Evolutionary conservation across 2,329 filamentous ascomycete species (phyloP), one percentile per base, ranked within the genome.

Genomic region (Harringtonia aguacate): DNA sequence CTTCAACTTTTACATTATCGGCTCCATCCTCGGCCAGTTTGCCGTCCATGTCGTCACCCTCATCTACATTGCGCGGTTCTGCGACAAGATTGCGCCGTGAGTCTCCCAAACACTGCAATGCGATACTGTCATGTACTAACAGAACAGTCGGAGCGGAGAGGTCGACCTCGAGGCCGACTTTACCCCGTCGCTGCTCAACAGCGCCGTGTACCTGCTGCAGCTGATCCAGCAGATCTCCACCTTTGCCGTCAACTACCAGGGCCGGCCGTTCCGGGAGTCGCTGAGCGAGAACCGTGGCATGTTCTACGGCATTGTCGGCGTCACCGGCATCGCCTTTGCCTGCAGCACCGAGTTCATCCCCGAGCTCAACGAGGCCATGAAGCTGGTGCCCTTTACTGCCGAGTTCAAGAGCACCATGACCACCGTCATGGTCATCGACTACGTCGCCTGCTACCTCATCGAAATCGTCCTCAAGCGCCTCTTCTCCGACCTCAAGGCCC

Each of bases 171-270:
- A 98, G 65, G 87, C 89, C 54, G 90, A 97, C 53, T 98, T 98
- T 59, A 69, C 81, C 52, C 92, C 92, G 2, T 95, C 88, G 7
- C 77, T 98, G 9, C 81, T 98, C 60, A 98, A 98, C 72, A 92
- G 84, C 39, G 92, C 92, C 45, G 86, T 98, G 54, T 98, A 97
- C 64, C 84, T 98, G 22, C 78, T 98, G 34, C 92, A 97, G 59
- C 80, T 98, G 41, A 97, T 98, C 63, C 92, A 98, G 65, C 92
- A 98, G 64, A 95, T 98, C 59, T 95, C 89, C 21, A 98, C 92
- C 4, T 98, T 98, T 57, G 89, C 92, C 48, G 95, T 98, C 72
- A 98, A 98, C 72, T 98, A 98, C 70, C 92, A 98, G 65, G 92
- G 92, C 47, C 84, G 92, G 10, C 92, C 92, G 13, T 98, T 98